phyloP scores from a whole-genome alignment of 352 stramenopile species.

The Globisporangium orthogonon region DNA sequence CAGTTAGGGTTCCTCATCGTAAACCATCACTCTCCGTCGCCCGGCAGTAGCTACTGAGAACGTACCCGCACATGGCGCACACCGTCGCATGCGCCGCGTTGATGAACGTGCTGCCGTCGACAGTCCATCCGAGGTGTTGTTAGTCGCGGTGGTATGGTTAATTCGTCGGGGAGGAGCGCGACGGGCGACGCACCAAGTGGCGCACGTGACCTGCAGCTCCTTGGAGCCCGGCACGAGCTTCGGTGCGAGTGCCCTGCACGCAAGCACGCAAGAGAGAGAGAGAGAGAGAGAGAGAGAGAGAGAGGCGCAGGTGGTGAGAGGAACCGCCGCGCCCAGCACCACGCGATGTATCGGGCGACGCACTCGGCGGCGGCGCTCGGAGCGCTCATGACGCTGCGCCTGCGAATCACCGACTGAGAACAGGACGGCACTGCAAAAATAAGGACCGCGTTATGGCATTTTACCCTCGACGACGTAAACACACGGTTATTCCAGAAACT shows the following conservation, averaged over 20 bases:
- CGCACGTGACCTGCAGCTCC: conserved; percentile 43
- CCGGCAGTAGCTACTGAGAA: not conserved
- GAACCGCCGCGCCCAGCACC: no score
- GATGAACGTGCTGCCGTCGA: conserved; percentile 49
- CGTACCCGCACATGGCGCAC: conserved; percentile 74
- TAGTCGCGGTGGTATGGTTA: no score
- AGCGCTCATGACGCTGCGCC: not conserved
- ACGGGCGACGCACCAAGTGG: conserved; percentile 33
- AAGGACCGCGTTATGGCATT: no score
- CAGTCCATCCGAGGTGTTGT: not conserved
- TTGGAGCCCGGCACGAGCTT: conserved; percentile 59
- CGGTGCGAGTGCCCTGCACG: conserved; percentile 25
- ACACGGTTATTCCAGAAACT: no score
- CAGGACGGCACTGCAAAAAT: no score
- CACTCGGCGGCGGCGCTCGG: conserved; percentile 1
- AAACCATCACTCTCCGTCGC: no score
- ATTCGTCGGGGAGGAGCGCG: no score
- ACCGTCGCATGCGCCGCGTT: conserved; percentile 41
- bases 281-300: not conserved
- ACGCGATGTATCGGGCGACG: not conserved
- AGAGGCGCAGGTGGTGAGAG: not conserved
- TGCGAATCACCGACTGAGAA: no score
- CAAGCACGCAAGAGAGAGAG: not conserved
- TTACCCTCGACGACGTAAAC: no score
- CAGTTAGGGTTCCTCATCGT: no score